These are phyloP conservation scores for Coniferiporia sulphurascens DNA, from an alignment of 1,284 basidiomycete genomes.

Conservation along the genomic window DNA sequence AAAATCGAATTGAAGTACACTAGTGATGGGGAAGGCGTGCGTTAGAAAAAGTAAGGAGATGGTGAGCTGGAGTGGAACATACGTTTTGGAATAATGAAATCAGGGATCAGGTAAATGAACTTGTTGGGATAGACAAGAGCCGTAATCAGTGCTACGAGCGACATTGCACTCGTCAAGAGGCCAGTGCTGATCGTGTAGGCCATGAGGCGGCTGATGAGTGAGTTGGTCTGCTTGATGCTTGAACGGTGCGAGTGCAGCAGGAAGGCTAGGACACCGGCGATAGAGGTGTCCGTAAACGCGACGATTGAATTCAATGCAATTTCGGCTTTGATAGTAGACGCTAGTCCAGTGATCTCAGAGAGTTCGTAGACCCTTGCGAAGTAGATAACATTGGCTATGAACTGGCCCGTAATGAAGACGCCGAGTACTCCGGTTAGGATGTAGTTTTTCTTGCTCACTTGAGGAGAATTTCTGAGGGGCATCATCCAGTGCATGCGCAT, in stretches of 20 bases:
- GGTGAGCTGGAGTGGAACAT: neutral
- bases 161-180: constrained; percentile 12
- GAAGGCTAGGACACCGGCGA: constrained; percentile 10
- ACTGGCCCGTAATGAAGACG: neutral
- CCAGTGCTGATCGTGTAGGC: constrained; percentile 19
- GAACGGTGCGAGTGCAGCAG: neutral
- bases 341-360: neutral
- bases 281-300: constrained; percentile 9
- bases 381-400: neutral
- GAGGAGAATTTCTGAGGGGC: neutral
- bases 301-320: neutral
- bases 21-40: neutral
- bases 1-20: constrained; percentile 6
- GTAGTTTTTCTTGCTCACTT: constrained; percentile 5
- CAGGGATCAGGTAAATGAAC: constrained; percentile 3
- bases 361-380: neutral
- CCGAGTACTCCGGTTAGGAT: neutral
- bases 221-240: constrained; percentile 8
- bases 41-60: neutral
- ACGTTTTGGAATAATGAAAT: neutral
- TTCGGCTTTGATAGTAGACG: neutral
- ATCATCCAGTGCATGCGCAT: neutral
- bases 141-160: neutral
- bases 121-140: neutral
- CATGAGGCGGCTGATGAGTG: constrained; percentile 13